Conservation (phyloP, 768 basidiomycete species). For the Boletales sp. region DNA sequence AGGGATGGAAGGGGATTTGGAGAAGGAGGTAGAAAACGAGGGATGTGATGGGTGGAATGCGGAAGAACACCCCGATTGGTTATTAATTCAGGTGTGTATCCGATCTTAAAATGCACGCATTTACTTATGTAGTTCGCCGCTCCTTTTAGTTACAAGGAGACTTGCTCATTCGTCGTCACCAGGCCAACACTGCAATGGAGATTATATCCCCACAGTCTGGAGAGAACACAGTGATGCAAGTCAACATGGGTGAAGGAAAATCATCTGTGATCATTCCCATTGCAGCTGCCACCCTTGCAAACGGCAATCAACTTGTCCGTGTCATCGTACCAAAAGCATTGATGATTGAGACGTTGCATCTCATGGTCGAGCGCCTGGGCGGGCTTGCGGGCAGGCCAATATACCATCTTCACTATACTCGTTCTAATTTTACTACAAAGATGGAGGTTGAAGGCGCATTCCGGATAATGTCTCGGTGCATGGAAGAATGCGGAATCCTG, state of each 20-base stretch:
- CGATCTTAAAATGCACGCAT: not conserved
- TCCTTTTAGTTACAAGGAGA: not conserved
- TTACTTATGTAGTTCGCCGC: not conserved
- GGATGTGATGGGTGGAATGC: constrained; percentile 19
- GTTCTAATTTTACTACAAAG: constrained; percentile 10
- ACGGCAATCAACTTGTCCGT: constrained; percentile 27
- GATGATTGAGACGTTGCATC: not conserved
- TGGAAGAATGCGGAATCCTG: constrained; percentile 4
- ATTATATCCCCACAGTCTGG: not conserved
- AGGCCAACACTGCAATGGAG: not conserved
- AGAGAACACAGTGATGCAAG: not conserved
- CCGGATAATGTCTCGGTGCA: constrained; percentile 30
- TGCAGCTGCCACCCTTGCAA: constrained; percentile 28
- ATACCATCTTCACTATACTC: not conserved
- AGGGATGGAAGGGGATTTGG: constrained; percentile 20
- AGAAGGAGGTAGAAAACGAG: constrained; percentile 19
- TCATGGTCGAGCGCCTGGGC: constrained; percentile 29
- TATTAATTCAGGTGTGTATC: constrained; percentile 37
- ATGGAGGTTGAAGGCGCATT: constrained; percentile 18
- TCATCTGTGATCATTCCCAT: constrained; percentile 14
- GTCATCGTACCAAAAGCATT: not conserved
- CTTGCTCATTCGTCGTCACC: constrained; percentile 38
- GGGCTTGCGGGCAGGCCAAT: constrained; percentile 27
- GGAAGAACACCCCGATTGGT: constrained; percentile 35
- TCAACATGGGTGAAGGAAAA: not conserved